Evolutionary conservation across 2,329 filamentous ascomycete species (phyloP).

Genomic region (Cordyceps cicadae): DNA sequence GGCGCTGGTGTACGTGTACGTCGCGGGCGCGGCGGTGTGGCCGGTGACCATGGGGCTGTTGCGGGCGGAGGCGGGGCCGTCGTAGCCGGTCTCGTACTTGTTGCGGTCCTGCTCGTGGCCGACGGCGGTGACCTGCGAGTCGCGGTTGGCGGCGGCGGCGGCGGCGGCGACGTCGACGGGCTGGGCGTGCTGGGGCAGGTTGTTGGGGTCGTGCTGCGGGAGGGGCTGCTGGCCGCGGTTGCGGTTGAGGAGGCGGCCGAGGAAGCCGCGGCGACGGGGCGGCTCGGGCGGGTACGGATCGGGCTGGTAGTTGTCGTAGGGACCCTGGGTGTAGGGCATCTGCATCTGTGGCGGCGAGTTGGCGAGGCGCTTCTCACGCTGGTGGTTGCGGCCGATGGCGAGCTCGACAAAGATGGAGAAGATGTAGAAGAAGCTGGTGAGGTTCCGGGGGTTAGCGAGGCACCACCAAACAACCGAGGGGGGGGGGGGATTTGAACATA

Average conservation of each 20-base stretch:
- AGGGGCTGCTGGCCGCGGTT: conserved; percentile 10
- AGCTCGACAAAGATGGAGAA: conserved; percentile 63
- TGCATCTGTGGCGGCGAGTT: conserved; percentile 22
- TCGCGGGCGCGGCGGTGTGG: not conserved
- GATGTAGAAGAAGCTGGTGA: conserved; percentile 62
- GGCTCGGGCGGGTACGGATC: conserved; percentile 34
- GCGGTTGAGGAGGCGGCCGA: conserved; percentile 25
- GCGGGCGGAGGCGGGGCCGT: not conserved
- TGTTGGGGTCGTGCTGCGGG: conserved; percentile 20
- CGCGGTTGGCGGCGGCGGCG: conserved; percentile 28
- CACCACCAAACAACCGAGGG: too few species aligned
- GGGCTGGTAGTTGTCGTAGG: conserved; percentile 44
- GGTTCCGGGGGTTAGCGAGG: not conserved
- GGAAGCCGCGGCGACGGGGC: conserved; percentile 23
- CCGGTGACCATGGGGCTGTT: not conserved
- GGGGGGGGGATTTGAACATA: conserved; percentile 26
- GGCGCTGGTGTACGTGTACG: conserved; percentile 1
- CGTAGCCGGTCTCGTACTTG: conserved; percentile 17
- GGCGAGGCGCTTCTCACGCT: conserved; percentile 65
- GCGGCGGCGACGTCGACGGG: conserved; percentile 24
- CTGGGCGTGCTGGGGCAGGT: conserved; percentile 32
- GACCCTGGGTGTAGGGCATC: conserved; percentile 5
- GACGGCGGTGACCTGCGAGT: conserved; percentile 29
- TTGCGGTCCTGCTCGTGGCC: conserved; percentile 21
- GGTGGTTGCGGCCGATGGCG: conserved; percentile 60